Conservation (phyloP, 106 monocot genomes). For the Dioscorea dumetorum region DNA sequence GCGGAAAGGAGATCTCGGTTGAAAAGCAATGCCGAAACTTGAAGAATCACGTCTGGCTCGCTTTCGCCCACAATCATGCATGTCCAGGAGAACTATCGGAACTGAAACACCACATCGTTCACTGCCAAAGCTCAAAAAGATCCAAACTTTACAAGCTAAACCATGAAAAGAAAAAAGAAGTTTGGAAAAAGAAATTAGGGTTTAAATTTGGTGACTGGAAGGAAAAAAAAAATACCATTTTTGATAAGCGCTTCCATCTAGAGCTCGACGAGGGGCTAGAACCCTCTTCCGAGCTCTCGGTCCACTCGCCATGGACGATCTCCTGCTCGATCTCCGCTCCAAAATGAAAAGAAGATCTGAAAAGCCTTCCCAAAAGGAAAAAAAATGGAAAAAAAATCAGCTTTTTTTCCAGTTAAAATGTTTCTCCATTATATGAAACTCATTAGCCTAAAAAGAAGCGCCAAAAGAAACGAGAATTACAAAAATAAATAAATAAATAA, state of each 20-base stretch:
- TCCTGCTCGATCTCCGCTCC: too few relatives aligned
- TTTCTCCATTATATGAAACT: too few relatives aligned
- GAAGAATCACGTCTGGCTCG: constrained; percentile 1
- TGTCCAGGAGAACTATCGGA: constrained; percentile 28
- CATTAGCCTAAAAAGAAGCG: too few relatives aligned
- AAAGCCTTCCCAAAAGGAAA: too few relatives aligned
- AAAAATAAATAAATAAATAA: too few relatives aligned
- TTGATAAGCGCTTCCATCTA: constrained; percentile 25
- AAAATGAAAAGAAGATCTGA: too few relatives aligned
- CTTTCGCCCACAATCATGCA: constrained; percentile 27
- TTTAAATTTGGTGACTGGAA: not conserved
- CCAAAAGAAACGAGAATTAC: too few relatives aligned
- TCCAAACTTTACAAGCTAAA: too few relatives aligned
- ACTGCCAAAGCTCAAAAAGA: constrained; percentile 6
- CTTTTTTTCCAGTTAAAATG: too few relatives aligned
- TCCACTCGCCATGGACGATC: too few relatives aligned
- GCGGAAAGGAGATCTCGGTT: constrained; percentile 36
- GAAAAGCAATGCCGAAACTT: constrained; percentile 1
- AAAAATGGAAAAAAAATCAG: too few relatives aligned
- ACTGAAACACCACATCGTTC: constrained; percentile 18
- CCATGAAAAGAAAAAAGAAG: not conserved
- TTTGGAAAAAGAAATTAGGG: not conserved
- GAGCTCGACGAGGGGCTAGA: constrained; percentile 11
- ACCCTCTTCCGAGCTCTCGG: constrained; percentile 12
- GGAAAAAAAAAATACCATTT: constrained; percentile 8